A percentile compares a stretch with the other conserved stretches of the same genome.
Conservation (phyloP, 345 rosid genomes). For the Arabidopsis thaliana region TAIR10.1 NC_003070.9:8125001-8125500, state of each 20-base stretch:
- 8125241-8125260: slow-evolving; percentile 25
- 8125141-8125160: slow-evolving; percentile 26
- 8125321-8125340: slow-evolving; percentile 38
- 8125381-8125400: slow-evolving; percentile 10
- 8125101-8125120: slow-evolving; percentile 18
- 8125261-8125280: neutral
- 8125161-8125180: slow-evolving; percentile 34
- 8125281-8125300: slow-evolving; percentile 33
- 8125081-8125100: neutral
- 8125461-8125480: slow-evolving; percentile 61
- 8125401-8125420: slow-evolving; percentile 1
- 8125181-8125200: slow-evolving; percentile 17
- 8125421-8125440: slow-evolving; percentile 13
- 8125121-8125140: slow-evolving; percentile 27
- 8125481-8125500: slow-evolving; percentile 65
- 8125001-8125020: neutral
- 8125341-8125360: slow-evolving; percentile 35
- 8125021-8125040: neutral
- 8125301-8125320: slow-evolving; percentile 37
- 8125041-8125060: neutral
- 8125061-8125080: neutral
- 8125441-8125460: slow-evolving; percentile 46
- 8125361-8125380: slow-evolving; percentile 15
- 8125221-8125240: slow-evolving; percentile 34
- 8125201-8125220: slow-evolving; percentile 30